Evolutionary conservation across 352 stramenopile genomes (phyloP).

Genomic region (Phytophthora kernoviae): DNA sequence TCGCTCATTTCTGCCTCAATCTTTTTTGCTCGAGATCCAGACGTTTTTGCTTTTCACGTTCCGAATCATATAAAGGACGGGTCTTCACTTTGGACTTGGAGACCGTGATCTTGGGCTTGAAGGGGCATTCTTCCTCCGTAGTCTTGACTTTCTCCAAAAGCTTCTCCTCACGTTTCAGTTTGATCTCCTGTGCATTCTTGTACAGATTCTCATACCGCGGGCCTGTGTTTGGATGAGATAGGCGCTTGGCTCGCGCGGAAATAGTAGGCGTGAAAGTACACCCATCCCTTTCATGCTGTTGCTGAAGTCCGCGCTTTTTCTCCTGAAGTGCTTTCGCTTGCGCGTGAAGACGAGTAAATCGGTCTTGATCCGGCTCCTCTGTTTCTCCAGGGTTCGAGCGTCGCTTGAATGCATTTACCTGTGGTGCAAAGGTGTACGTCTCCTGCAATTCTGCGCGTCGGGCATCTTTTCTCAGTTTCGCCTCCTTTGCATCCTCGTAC

Average conservation of each 20-base stretch:
- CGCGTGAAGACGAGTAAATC: constrained; percentile 57
- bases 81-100: constrained; percentile 62
- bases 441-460: constrained; percentile 56
- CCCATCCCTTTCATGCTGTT: constrained; percentile 52
- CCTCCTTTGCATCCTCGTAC: constrained; percentile 66
- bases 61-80: constrained; percentile 70
- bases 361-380: constrained; percentile 39
- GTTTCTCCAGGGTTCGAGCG: constrained; percentile 31
- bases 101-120: constrained; percentile 78
- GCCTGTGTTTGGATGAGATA: constrained; percentile 38
- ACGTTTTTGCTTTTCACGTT: constrained; percentile 74
- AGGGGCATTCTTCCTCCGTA: constrained; percentile 68
- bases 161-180: constrained; percentile 75
- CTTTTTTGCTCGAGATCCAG: constrained; percentile 76
- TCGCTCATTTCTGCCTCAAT: constrained; percentile 62
- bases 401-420: constrained; percentile 67
- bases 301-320: constrained; percentile 61
- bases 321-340: constrained; percentile 56
- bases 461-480: constrained; percentile 59
- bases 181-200: constrained; percentile 63
- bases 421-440: constrained; percentile 59
- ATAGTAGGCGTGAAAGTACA: constrained; percentile 77
- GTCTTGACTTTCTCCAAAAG: constrained; percentile 59
- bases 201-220: constrained; percentile 82
- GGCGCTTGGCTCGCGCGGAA: constrained; percentile 61